A percentile compares a stretch with the other conserved stretches of the same genome.
Evolutionary conservation across 768 basidiomycete species (phyloP).

Genomic region (Rubroboletus pulcherrimus): DNA sequence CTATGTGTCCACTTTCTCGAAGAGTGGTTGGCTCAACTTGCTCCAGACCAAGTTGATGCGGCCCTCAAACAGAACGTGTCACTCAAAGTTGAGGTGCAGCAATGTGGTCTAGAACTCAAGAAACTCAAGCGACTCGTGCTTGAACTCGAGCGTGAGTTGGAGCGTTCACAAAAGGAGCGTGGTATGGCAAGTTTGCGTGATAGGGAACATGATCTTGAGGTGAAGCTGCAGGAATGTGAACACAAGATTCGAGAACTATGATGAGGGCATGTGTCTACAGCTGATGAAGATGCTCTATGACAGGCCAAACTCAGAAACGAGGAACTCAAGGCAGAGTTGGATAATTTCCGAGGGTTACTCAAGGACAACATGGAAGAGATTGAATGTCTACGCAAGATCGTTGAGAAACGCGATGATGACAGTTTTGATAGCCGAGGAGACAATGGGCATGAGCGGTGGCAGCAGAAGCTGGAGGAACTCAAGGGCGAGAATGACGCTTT

Average conservation of each 20-base stretch:
- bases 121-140: conserved; percentile 85
- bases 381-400: conserved; percentile 64
- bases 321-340: conserved; percentile 71
- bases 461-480: conserved; percentile 52
- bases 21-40: conserved; percentile 84
- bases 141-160: conserved; percentile 78
- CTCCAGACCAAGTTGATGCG: conserved; percentile 89
- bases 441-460: conserved; percentile 40
- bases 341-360: conserved; percentile 61
- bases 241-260: conserved; percentile 65
- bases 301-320: conserved; percentile 59
- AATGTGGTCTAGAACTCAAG: conserved; percentile 87
- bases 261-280: conserved; percentile 39
- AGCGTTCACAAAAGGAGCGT: conserved; percentile 56
- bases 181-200: conserved; percentile 38
- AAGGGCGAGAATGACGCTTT: conserved; percentile 65
- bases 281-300: conserved; percentile 49
- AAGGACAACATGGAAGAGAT: conserved; percentile 86
- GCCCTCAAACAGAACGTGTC: conserved; percentile 90
- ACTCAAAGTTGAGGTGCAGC: conserved; percentile 89
- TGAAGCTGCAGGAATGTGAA: conserved; percentile 70
- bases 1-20: conserved; percentile 94
- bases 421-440: conserved; percentile 40
- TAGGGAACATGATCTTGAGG: conserved; percentile 73
- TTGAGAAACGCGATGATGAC: conserved; percentile 52